Base-by-base conservation (phyloP, 1,284 basidiomycete species). In the Meira miltonrushii region DNA sequence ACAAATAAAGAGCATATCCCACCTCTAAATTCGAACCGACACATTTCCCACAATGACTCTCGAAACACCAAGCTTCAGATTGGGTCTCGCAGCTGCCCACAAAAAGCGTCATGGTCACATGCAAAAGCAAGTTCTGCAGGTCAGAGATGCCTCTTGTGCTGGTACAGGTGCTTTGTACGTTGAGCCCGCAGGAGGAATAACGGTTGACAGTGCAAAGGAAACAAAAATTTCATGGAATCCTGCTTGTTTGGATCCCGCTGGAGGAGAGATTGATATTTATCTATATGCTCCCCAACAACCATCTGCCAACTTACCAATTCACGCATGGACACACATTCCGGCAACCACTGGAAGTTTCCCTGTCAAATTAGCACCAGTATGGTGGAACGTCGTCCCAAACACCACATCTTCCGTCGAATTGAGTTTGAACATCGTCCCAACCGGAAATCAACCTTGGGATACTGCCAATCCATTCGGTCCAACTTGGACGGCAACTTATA, bases 371-470 rank as follows among this genome's bases (percentile, higher is more conserved):
- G 62, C 67, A 43, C 67, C 74, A 41, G 53, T 62, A 17, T 76
- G 72, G 72, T 77, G 75, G 71, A 71, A 60, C 59, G 28, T 33
- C 28, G 8, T 3, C 8, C 28, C 28, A 3, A 48, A 48, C 23
- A 61, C 60, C 23, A 62, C 58, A 52, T 57, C 62, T 13, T 57
- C 57, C 41, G 62, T 67, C 23, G 55, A 51, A n/a, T 62, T 73
- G 53, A 71, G 65, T 57, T 61, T 78, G 64, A 76, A 78, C 69
- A 71, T 77, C 55, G 74, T 78, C 39, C 68, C 67, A 7, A 58
- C 64, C 5, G 74, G 75, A 57, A 73, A 72, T 39, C 65, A 78
- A 66, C 71, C 73, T 10, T 78, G 75, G 75, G 72, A 77, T 59
- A 66, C 70, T 11, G 49, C 59, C 49, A 71, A 72, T 58, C 74